Evolutionary conservation across 148 eudicot genomes (phyloP).

Genomic region (Oxyria digyna): DNA sequence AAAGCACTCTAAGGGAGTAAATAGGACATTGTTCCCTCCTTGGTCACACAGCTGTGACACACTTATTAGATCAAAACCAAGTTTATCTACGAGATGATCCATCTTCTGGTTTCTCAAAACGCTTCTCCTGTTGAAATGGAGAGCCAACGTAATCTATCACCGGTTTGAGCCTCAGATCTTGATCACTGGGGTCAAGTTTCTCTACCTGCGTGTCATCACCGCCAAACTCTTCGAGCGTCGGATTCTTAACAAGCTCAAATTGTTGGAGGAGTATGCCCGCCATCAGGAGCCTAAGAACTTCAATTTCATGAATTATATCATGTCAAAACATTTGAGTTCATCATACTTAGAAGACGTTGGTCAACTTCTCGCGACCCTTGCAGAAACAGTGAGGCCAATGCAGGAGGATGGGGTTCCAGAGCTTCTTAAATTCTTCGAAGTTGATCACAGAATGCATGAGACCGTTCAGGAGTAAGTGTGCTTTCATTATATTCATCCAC

Average conservation of each 20-base stretch:
- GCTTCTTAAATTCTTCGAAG: neutral
- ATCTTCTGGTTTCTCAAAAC: neutral
- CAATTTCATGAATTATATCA: neutral
- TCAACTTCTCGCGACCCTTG: neutral
- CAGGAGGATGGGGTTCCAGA: neutral
- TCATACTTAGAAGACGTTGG: neutral
- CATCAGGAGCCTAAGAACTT: neutral
- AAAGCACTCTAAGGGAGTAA: too few relatives aligned
- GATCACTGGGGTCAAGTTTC: neutral
- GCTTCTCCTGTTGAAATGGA: neutral
- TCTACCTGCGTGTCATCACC: neutral
- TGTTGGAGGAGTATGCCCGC: neutral
- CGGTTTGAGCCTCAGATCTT: constrained; percentile 3
- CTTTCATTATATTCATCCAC: too few relatives aligned
- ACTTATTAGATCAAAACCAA: too few relatives aligned
- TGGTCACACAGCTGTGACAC: too few relatives aligned
- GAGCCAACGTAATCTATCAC: neutral
- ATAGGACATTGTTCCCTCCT: too few relatives aligned
- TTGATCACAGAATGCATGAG: too few relatives aligned
- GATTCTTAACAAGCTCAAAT: neutral
- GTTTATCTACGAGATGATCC: too few relatives aligned
- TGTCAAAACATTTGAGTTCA: neutral
- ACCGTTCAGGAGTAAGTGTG: too few relatives aligned
- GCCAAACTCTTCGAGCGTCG: neutral
- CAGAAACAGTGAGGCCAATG: neutral